A percentile compares a stretch with the other conserved stretches of the same genome.
phyloP scores from a whole-genome alignment of 192 early-diverging fungal genomes.

The Coemansia brasiliensis region DNA sequence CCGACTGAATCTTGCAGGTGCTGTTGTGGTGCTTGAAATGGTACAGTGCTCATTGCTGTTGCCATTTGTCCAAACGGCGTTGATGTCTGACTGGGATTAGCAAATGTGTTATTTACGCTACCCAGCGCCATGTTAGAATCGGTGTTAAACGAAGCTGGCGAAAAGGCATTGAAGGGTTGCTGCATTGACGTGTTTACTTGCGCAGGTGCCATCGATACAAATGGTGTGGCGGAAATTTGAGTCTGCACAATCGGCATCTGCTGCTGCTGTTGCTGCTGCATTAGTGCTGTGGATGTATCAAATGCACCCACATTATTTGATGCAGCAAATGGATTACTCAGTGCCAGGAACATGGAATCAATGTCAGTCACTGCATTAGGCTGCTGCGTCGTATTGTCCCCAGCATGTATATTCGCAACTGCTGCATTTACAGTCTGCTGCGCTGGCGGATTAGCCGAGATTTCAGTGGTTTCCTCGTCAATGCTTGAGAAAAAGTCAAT shows the following conservation, averaged over 20 bases:
- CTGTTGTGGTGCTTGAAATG: slow-evolving; percentile 9
- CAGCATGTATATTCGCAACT: neutral
- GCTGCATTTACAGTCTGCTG: neutral
- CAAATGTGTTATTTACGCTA: neutral
- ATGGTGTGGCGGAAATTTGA: neutral
- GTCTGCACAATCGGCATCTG: slow-evolving; percentile 4
- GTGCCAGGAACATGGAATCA: slow-evolving; percentile 44
- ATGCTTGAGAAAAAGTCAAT: slow-evolving; percentile 61
- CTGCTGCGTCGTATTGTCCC: slow-evolving; percentile 1
- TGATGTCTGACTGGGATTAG: slow-evolving; percentile 1
- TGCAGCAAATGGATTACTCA: slow-evolving; percentile 44
- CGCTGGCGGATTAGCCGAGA: neutral
- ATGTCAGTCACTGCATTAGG: slow-evolving; percentile 14
- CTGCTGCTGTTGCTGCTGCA: slow-evolving; percentile 22
- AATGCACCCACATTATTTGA: slow-evolving; percentile 1
- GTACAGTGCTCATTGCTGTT: neutral
- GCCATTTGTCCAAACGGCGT: neutral
- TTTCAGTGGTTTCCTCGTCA: slow-evolving; percentile 30
- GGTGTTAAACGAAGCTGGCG: slow-evolving; percentile 3
- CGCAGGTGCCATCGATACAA: neutral
- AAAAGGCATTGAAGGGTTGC: slow-evolving; percentile 28
- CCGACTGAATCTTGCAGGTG: neutral
- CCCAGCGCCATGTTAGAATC: neutral
- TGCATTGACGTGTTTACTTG: neutral
- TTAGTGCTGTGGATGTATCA: slow-evolving; percentile 8